Evolutionary conservation across 805 yeast species (phyloP).

Genomic region (Candida germanica): DNA sequence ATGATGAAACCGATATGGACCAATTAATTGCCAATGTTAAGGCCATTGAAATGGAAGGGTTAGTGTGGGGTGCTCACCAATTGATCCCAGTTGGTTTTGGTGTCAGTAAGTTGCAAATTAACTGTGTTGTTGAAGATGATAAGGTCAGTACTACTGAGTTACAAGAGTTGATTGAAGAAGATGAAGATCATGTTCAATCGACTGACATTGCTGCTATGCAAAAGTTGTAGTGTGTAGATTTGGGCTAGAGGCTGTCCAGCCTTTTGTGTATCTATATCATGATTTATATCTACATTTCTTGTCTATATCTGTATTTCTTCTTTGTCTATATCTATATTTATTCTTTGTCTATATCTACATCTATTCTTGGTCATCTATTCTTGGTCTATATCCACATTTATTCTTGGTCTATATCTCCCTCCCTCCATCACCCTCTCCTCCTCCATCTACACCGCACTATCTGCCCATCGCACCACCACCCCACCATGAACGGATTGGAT

Average conservation of each 20-base stretch:
- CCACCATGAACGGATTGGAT: constrained; percentile 6
- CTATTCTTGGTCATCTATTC: no score
- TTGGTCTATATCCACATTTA: no score
- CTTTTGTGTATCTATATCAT: no score
- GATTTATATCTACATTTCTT: no score
- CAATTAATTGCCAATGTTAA: constrained; percentile 84
- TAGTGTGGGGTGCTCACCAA: constrained; percentile 96
- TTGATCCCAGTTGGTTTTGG: constrained; percentile 98
- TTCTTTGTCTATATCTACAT: no score
- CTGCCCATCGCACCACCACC: constrained; percentile 1
- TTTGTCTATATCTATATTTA: no score
- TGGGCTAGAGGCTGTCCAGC: no score
- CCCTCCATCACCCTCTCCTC: no score
- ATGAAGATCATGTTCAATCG: constrained; percentile 99
- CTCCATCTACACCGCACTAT: no score
- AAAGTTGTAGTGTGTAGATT: constrained; percentile 68
- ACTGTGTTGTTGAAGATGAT: constrained; percentile 96
- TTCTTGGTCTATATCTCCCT: no score
- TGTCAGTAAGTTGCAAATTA: constrained; percentile 98
- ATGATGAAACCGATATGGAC: constrained; percentile 96
- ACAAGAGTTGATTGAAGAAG: constrained; percentile 73
- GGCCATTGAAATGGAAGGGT: constrained; percentile 84
- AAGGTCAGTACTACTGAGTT: constrained; percentile 91
- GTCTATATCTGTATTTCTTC: no score
- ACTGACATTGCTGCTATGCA: constrained; percentile 98